Evolutionary conservation across 768 basidiomycete species (phyloP).

Genomic region (Rhizopogon vesiculosus): DNA sequence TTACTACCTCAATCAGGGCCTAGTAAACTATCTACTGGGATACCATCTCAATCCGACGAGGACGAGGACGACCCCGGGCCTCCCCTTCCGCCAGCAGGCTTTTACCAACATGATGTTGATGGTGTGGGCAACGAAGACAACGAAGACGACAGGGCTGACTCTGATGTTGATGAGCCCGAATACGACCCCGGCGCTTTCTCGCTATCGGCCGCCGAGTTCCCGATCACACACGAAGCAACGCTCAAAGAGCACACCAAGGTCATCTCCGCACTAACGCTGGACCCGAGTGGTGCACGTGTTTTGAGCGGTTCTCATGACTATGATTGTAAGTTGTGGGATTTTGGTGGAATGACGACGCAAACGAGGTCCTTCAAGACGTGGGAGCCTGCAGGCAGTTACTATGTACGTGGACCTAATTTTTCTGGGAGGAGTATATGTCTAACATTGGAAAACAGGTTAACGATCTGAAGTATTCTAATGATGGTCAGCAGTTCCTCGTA

Average conservation of each 20-base stretch:
- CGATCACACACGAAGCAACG: slow-evolving; percentile 84
- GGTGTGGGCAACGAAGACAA: slow-evolving; percentile 21
- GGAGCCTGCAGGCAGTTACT: slow-evolving; percentile 92
- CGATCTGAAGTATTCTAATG: slow-evolving; percentile 85
- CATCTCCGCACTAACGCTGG: slow-evolving; percentile 86
- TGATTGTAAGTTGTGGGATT: slow-evolving; percentile 98
- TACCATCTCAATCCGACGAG: slow-evolving; percentile 17
- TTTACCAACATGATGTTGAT: slow-evolving; percentile 12
- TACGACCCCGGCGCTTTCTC: slow-evolving; percentile 46
- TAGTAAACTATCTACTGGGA: slow-evolving; percentile 8
- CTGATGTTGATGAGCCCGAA: slow-evolving; percentile 43
- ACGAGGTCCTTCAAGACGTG: slow-evolving; percentile 95
- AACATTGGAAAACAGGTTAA: slow-evolving; percentile 55
- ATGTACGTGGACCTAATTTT: slow-evolving; percentile 42
- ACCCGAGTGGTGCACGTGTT: slow-evolving; percentile 91
- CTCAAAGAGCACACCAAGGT: slow-evolving; percentile 97
- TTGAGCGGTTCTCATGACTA: slow-evolving; percentile 95
- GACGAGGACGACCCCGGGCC: slow-evolving; percentile 16
- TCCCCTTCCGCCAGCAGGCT: not conserved
- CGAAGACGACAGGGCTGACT: slow-evolving; percentile 12
- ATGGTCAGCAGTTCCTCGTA: slow-evolving; percentile 81
- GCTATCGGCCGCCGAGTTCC: slow-evolving; percentile 53
- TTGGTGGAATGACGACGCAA: slow-evolving; percentile 91
- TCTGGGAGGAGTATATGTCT: not conserved
- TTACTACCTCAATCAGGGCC: slow-evolving; percentile 11